Conservation (phyloP, 805 yeast species). For the Hanseniaspora mollemarum region DNA sequence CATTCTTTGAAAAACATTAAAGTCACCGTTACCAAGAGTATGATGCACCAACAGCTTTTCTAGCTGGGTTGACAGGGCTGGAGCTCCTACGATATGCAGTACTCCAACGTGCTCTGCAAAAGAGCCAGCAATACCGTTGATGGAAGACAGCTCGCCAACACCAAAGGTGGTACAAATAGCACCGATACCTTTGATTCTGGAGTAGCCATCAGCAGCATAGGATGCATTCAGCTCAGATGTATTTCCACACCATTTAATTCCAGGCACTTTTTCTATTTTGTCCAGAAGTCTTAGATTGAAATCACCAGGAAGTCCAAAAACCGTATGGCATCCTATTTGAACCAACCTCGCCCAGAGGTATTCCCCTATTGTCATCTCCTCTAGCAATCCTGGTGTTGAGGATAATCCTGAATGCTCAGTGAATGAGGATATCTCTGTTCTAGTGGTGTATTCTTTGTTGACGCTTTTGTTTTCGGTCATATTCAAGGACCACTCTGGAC, state of each 20-base stretch:
- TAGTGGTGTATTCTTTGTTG: conserved; percentile 1
- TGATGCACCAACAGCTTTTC: conserved; percentile 31
- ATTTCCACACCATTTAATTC: conserved; percentile 62
- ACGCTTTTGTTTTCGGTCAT: background rate
- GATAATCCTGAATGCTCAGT: background rate
- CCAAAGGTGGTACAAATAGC: conserved; percentile 54
- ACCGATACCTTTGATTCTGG: conserved; percentile 38
- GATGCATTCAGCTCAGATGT: conserved; percentile 87
- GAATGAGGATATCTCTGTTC: background rate
- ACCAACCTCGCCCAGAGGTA: conserved; percentile 49
- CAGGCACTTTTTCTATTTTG: conserved; percentile 42
- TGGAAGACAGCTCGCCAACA: conserved; percentile 78
- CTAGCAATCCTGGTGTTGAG: conserved; percentile 7
- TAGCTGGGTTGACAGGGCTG: conserved; percentile 33
- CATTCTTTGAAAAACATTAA: conserved; percentile 45
- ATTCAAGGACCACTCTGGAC: background rate
- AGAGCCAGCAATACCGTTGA: conserved; percentile 76
- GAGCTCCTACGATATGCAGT: conserved; percentile 76
- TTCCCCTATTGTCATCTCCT: conserved; percentile 44
- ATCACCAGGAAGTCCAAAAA: conserved; percentile 71
- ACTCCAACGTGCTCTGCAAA: conserved; percentile 74
- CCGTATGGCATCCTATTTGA: conserved; percentile 41
- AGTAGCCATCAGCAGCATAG: conserved; percentile 83
- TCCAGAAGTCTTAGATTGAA: conserved; percentile 57
- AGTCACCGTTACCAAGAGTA: conserved; percentile 25